phyloP scores from a whole-genome alignment of 305 asterid species.

The Lippia alba region DNA sequence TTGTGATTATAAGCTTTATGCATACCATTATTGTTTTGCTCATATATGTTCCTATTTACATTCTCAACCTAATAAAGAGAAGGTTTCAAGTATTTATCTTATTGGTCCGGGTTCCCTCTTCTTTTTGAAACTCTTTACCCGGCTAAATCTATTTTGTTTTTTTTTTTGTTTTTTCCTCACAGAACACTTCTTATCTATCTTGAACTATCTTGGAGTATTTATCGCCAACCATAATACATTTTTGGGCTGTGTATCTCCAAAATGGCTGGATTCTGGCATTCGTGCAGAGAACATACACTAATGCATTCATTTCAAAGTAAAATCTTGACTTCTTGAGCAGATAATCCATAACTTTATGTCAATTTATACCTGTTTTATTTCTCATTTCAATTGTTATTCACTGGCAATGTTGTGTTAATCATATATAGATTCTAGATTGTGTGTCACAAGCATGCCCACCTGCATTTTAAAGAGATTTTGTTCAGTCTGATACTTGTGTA shows the following conservation, averaged over 20 bases:
- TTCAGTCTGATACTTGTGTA: background rate
- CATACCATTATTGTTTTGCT: slow-evolving; percentile 16
- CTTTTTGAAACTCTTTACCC: too few relatives aligned
- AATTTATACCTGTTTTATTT: background rate
- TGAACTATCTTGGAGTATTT: background rate
- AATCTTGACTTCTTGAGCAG: background rate
- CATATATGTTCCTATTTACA: slow-evolving; percentile 7
- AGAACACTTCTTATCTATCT: too few relatives aligned
- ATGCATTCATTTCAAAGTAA: background rate
- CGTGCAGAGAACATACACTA: background rate
- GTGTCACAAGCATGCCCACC: slow-evolving; percentile 8
- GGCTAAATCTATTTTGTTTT: too few relatives aligned
- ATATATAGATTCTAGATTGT: background rate
- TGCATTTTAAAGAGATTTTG: background rate
- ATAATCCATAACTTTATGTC: background rate
- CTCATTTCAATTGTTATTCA: too few relatives aligned
- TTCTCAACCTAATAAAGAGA: slow-evolving; percentile 1
- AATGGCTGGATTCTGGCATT: background rate
- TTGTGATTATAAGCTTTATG: background rate
- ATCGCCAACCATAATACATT: background rate
- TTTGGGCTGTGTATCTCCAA: background rate
- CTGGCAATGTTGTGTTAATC: too few relatives aligned
- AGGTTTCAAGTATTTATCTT: background rate
- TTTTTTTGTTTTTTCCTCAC: too few relatives aligned
- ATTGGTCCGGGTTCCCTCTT: too few relatives aligned